Base-by-base conservation (phyloP, 208 protist genomes). In the Trypanosoma congolense region DNA sequence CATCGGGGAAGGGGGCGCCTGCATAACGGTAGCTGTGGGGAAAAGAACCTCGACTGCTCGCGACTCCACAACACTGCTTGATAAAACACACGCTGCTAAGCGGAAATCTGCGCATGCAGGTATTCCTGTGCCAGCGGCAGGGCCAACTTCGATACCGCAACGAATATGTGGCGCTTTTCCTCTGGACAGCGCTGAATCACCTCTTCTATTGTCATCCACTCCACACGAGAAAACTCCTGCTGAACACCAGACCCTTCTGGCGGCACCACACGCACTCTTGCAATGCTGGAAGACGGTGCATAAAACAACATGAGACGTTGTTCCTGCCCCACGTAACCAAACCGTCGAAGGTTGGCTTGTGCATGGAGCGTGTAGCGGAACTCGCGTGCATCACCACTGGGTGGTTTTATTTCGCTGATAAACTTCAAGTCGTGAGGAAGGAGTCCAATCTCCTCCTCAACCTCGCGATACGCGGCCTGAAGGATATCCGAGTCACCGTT, bases 261-360 rank as follows among this genome's bases (percentile, higher is more conserved):
- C 0, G 85, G 81, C 8, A 86, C 51, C 2, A 92, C 41, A 25
- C 71, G 56, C n/a, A 92, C 57, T 48, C 76, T 76, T 18, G 70
- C 52, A 53, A 87, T 86, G 44, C 41, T 65, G 0, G 5, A 19
- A 1, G 61, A 49, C 2, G 66, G 38, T 29, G 80, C 71, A 53
- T 73, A 92, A 50, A 92, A 92, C 22, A 92, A 60, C 9, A 92
- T 22, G 22, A 92, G 46, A 19, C 79, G 81, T 52, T 92, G 85
- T 58, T 85, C 59, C 45, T 92, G 85, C 0, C 85, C 85, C n/a
- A 77, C 40, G 43, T 77, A 89, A 40, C 81, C 81, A 44, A 72
- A 82, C 5, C 74, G 62, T 14, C 85, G 66, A 0, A 92, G 61
- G 61, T 87, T 86, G 4, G 80, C 75, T 31, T 53, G 61, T n/a